Conservation (phyloP, 208 protist genomes). For the Acanthamoeba sp. region DNA sequence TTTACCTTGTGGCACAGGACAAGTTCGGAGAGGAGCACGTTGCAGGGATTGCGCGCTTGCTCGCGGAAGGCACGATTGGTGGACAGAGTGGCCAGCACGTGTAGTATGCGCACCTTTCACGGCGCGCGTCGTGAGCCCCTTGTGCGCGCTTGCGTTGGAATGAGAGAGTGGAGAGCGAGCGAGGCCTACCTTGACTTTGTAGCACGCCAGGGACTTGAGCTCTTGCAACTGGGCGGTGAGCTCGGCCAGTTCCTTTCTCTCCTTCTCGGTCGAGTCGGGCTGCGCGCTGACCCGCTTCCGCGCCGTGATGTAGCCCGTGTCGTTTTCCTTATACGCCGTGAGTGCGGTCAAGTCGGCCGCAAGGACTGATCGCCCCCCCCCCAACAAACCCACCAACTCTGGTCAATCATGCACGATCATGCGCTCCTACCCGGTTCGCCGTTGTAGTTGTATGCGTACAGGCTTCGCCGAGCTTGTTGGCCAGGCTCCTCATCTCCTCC, state of each 20-base stretch:
- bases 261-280: not conserved
- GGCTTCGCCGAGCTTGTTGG: slow-evolving; percentile 27
- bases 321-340: slow-evolving; percentile 52
- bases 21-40: slow-evolving; percentile 40
- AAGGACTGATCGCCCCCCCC: too few species aligned
- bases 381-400: too few species aligned
- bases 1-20: slow-evolving; percentile 44
- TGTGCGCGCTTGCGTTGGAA: too few species aligned
- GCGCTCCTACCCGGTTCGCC: not conserved
- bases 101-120: not conserved
- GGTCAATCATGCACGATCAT: too few species aligned
- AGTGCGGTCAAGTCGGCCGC: slow-evolving; percentile 32
- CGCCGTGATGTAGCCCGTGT: slow-evolving; percentile 7
- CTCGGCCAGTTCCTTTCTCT: not conserved
- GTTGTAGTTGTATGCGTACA: not conserved
- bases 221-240: not conserved
- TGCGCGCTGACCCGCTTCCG: not conserved
- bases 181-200: not conserved
- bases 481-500: slow-evolving; percentile 35
- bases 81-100: slow-evolving; percentile 5
- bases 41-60: slow-evolving; percentile 16
- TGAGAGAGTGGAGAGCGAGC: too few species aligned
- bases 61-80: slow-evolving; percentile 51
- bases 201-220: not conserved
- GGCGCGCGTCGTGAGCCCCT: too few species aligned